Evolutionary conservation across 1,139 yeast species (phyloP).

Genomic region (Suhomyces panamericanus): DNA sequence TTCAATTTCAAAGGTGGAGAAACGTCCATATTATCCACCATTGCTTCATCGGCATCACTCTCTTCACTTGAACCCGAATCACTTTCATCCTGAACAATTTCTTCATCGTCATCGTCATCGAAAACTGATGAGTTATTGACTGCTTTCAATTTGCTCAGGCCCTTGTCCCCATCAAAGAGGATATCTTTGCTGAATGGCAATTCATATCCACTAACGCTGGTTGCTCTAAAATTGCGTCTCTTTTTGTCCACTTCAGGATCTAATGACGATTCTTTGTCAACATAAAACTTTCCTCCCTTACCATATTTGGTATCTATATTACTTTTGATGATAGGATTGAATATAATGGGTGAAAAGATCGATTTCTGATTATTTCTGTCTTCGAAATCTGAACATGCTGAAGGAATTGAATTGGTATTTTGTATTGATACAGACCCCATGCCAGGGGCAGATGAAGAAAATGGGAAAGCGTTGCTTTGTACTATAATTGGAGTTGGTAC

Average conservation of each 20-base stretch:
- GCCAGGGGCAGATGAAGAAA: slow-evolving; percentile 15
- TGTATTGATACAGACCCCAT: background rate
- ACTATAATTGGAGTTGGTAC: slow-evolving; percentile 58
- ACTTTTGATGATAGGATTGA: slow-evolving; percentile 74
- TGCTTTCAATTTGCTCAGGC: background rate
- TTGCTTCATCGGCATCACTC: slow-evolving; percentile 39
- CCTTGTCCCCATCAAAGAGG: slow-evolving; percentile 7
- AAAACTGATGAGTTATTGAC: background rate
- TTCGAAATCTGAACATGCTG: background rate
- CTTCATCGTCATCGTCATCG: slow-evolving; percentile 4
- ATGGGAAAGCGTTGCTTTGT: slow-evolving; percentile 9
- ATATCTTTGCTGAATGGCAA: slow-evolving; percentile 7
- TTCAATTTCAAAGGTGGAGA: slow-evolving; percentile 36
- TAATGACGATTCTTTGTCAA: slow-evolving; percentile 36
- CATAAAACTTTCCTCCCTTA: slow-evolving; percentile 82
- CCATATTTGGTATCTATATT: slow-evolving; percentile 81
- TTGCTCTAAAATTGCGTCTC: slow-evolving; percentile 34
- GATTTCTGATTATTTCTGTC: slow-evolving; percentile 34
- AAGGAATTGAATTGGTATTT: background rate
- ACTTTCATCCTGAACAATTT: slow-evolving; percentile 6
- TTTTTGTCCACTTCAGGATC: slow-evolving; percentile 27
- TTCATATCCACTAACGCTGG: slow-evolving; percentile 44
- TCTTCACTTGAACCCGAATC: slow-evolving; percentile 28
- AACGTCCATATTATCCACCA: slow-evolving; percentile 19
- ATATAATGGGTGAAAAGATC: slow-evolving; percentile 75